These are phyloP conservation scores for Thermomyces lanuginosus DNA, from an alignment of 2,329 filamentous ascomycete species.

Conservation along the genomic window DNA sequence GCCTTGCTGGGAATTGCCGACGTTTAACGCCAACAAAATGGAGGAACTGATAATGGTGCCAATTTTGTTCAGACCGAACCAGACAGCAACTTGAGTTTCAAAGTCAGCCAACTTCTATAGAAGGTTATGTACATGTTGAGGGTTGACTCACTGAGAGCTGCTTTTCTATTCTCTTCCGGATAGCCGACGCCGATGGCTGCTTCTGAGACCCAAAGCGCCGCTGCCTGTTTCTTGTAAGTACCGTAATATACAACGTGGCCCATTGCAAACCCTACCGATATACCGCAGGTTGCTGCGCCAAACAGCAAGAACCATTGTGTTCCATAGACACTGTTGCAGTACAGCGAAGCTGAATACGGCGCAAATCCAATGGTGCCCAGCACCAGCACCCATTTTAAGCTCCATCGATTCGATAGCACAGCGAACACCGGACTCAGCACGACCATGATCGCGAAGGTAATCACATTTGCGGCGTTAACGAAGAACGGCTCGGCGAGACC, in stretches of 20 bases:
- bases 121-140: background rate
- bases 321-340: conserved; percentile 31
- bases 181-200: conserved; percentile 28
- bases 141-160: conserved; percentile 11
- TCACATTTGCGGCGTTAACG: conserved; percentile 27
- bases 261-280: conserved; percentile 13
- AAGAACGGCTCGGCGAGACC: conserved; percentile 16
- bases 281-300: conserved; percentile 27
- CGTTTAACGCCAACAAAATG: conserved; percentile 34
- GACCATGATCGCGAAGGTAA: conserved; percentile 34
- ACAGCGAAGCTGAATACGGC: conserved; percentile 29
- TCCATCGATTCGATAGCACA: conserved; percentile 23
- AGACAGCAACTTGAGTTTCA: conserved; percentile 26
- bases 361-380: conserved; percentile 30
- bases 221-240: conserved; percentile 10
- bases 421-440: conserved; percentile 28
- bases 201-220: conserved; percentile 24
- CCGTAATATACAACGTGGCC: background rate
- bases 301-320: conserved; percentile 31
- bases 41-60: conserved; percentile 36
- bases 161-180: conserved; percentile 27
- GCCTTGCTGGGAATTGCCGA: conserved; percentile 23
- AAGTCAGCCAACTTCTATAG: no score
- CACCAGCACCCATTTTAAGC: conserved; percentile 22
- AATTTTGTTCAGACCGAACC: conserved; percentile 36